These are phyloP conservation scores for Tuber indicum DNA, from an alignment of 495 filamentous ascomycete genomes.

Conservation along the genomic window DNA sequence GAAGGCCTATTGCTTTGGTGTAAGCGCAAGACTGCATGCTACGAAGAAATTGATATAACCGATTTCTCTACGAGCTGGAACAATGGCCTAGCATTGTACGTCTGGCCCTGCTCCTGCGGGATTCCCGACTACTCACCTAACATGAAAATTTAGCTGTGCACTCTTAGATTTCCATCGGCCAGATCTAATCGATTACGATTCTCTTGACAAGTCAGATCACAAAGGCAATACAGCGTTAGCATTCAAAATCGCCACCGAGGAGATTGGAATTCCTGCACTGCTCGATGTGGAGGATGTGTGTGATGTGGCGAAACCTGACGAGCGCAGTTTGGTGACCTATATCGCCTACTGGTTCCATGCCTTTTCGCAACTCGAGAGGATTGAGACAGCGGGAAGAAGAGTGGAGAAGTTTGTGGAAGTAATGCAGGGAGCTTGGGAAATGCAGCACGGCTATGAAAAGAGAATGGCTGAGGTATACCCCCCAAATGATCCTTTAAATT, in stretches of 20 bases:
- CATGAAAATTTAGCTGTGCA: slow-evolving; percentile 57
- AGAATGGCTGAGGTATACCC: slow-evolving; percentile 58
- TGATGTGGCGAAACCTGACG: slow-evolving; percentile 90
- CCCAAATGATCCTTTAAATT: not conserved
- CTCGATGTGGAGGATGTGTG: slow-evolving; percentile 97
- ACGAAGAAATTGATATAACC: slow-evolving; percentile 87
- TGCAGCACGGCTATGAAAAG: slow-evolving; percentile 91
- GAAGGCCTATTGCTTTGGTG: slow-evolving; percentile 94
- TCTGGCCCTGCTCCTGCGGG: not conserved
- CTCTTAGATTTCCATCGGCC: slow-evolving; percentile 94
- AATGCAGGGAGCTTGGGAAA: slow-evolving; percentile 99
- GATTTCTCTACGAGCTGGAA: slow-evolving; percentile 97
- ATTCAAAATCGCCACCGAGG: slow-evolving; percentile 89
- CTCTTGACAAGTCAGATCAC: slow-evolving; percentile 88
- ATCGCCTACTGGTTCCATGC: slow-evolving; percentile 99
- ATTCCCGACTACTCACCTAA: not conserved
- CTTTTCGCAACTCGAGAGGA: slow-evolving; percentile 94
- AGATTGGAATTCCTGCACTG: slow-evolving; percentile 93
- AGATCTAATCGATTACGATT: slow-evolving; percentile 92
- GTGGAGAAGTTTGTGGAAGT: slow-evolving; percentile 98
- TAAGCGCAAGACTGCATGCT: slow-evolving; percentile 96
- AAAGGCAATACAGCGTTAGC: slow-evolving; percentile 95
- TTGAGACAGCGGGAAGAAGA: slow-evolving; percentile 90
- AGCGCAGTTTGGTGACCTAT: slow-evolving; percentile 96
- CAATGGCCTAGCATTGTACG: slow-evolving; percentile 80